These are phyloP conservation scores for Saccharomycopsis synnaedendra DNA, from an alignment of 805 yeast species.

Conservation along the genomic window DNA sequence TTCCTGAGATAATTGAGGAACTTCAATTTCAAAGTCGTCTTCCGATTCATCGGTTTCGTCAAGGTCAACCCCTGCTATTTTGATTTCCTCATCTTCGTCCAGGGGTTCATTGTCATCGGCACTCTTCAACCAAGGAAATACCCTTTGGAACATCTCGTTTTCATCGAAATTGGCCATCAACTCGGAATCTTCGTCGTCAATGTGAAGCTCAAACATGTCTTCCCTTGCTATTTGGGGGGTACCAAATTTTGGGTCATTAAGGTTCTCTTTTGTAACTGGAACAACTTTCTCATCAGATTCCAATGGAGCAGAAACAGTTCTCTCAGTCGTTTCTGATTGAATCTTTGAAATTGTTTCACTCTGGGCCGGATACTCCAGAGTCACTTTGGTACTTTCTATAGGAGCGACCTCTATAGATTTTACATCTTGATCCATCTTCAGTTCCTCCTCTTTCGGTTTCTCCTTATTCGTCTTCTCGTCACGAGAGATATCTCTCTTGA, in stretches of 20 bases:
- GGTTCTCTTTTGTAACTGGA: neutral
- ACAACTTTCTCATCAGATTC: too few relatives aligned
- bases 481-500: too few relatives aligned
- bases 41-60: neutral
- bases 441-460: too few relatives aligned
- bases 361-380: too few relatives aligned
- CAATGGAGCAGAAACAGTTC: neutral
- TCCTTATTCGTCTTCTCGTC: too few relatives aligned
- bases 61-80: neutral
- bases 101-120: neutral
- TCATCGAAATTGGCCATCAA: conserved; percentile 11
- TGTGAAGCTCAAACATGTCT: conserved; percentile 9
- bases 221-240: conserved; percentile 10
- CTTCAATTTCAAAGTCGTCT: neutral
- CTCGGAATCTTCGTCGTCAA: conserved; percentile 5
- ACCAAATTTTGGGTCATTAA: neutral
- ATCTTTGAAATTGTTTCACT: too few relatives aligned
- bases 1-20: neutral
- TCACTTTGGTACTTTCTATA: too few relatives aligned
- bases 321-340: neutral
- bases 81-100: neutral
- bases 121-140: conserved; percentile 14
- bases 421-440: too few relatives aligned
- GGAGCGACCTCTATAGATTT: too few relatives aligned
- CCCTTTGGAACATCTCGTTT: conserved; percentile 12